A percentile compares a stretch with the other conserved stretches of the same genome.
Evolutionary conservation across 1,284 basidiomycete genomes (phyloP).

Genomic region (Phlebopus sp.): DNA sequence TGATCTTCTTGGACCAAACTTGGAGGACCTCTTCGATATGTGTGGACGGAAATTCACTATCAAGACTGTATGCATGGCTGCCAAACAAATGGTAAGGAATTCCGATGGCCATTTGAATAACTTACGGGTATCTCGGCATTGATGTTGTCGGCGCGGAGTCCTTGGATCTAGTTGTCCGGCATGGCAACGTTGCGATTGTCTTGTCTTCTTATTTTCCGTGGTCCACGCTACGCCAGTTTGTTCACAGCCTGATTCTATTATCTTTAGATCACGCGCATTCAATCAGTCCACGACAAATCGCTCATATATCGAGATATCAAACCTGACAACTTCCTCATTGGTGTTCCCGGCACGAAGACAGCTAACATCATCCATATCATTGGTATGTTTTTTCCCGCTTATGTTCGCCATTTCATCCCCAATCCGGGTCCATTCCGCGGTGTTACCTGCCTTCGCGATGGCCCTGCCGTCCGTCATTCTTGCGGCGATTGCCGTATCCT

Average conservation of each 20-base stretch:
- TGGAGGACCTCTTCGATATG: constrained; percentile 98
- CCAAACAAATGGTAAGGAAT: constrained; percentile 89
- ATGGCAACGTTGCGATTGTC: not conserved
- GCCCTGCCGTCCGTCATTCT: not conserved
- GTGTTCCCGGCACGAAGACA: constrained; percentile 88
- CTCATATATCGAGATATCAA: constrained; percentile 99
- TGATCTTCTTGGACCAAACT: constrained; percentile 92
- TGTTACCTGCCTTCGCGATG: constrained; percentile 4
- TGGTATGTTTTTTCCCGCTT: constrained; percentile 43
- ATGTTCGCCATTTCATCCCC: constrained; percentile 3
- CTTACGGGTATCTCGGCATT: constrained; percentile 6
- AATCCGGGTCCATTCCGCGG: constrained; percentile 1
- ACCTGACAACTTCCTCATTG: constrained; percentile 98
- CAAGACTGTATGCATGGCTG: constrained; percentile 98
- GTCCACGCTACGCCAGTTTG: not conserved
- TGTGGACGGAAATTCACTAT: constrained; percentile 95
- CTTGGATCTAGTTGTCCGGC: not conserved
- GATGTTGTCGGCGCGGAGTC: not conserved
- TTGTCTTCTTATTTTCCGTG: not conserved
- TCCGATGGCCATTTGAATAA: not conserved
- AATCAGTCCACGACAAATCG: constrained; percentile 97
- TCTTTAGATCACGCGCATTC: constrained; percentile 87
- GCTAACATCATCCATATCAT: constrained; percentile 93
- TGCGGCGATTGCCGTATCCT: constrained; percentile 2
- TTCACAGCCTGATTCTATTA: constrained; percentile 9